Conservation (phyloP, 2,329 filamentous ascomycete genomes). For the Magnaporthiopsis rhizophila region DNA sequence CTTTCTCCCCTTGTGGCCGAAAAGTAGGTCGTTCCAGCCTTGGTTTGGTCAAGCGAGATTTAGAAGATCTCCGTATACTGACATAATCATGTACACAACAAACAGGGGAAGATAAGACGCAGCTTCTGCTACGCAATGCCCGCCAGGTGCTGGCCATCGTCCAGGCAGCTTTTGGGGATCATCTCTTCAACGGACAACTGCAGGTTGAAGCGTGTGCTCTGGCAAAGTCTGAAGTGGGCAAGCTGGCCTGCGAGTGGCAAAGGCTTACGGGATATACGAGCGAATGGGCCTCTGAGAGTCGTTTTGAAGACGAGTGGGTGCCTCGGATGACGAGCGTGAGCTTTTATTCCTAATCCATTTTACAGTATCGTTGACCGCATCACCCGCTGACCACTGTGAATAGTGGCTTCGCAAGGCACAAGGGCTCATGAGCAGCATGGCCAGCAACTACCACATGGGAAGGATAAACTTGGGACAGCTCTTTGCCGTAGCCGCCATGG, state of each 20-base stretch:
- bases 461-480: conserved; percentile 45
- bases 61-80: not conserved
- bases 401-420: conserved; percentile 68
- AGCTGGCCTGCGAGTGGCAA: conserved; percentile 65
- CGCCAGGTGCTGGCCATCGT: conserved; percentile 73
- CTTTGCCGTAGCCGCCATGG: conserved; percentile 27
- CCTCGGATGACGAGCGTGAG: conserved; percentile 34
- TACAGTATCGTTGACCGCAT: conserved; percentile 8
- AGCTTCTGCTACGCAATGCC: conserved; percentile 70
- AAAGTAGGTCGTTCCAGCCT: conserved; percentile 33
- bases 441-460: conserved; percentile 80
- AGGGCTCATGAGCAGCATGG: conserved; percentile 74
- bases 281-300: conserved; percentile 10
- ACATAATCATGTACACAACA: conserved; percentile 11
- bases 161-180: conserved; percentile 56
- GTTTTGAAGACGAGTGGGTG: conserved; percentile 32
- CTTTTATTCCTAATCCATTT: too few relatives aligned
- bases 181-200: conserved; percentile 30
- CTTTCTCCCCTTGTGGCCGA: conserved; percentile 69
- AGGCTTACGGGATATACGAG: conserved; percentile 19
- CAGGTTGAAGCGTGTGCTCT: conserved; percentile 19
- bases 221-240: conserved; percentile 39
- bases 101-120: conserved; percentile 43
- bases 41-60: not conserved
- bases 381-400: conserved; percentile 13